These are phyloP conservation scores for Ascochyta rabiei DNA, from an alignment of 2,329 filamentous ascomycete genomes.

Conservation along the genomic window DNA sequence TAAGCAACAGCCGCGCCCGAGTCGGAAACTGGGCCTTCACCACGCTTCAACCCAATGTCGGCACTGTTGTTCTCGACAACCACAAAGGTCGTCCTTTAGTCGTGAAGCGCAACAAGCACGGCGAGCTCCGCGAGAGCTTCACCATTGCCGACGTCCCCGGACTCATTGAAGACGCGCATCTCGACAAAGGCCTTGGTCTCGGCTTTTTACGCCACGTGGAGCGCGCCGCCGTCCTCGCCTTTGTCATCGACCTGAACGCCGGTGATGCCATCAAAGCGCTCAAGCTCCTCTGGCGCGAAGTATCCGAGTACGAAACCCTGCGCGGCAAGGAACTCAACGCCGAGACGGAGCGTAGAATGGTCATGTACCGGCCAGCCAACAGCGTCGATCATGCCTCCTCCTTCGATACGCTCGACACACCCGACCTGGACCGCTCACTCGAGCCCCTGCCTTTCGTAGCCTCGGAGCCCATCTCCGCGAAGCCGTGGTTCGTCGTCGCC, in stretches of 20 bases:
- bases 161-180: conserved; percentile 87
- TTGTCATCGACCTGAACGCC: conserved; percentile 84
- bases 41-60: conserved; percentile 91
- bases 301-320: conserved; percentile 83
- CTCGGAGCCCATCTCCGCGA: conserved; percentile 79
- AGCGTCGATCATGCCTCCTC: conserved; percentile 20
- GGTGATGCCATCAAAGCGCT: conserved; percentile 81
- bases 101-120: conserved; percentile 53
- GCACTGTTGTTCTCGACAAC: conserved; percentile 91
- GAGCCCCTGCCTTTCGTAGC: conserved; percentile 54
- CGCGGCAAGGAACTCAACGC: conserved; percentile 74
- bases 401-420: conserved; percentile 27
- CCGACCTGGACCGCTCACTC: conserved; percentile 31
- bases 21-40: conserved; percentile 98
- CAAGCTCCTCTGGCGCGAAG: conserved; percentile 85
- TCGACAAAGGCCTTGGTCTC: conserved; percentile 88
- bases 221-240: conserved; percentile 88
- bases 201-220: conserved; percentile 95
- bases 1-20: conserved; percentile 87
- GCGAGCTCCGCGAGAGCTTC: conserved; percentile 74
- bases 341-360: conserved; percentile 66
- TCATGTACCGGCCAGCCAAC: conserved; percentile 55
- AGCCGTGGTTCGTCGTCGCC: conserved; percentile 95
- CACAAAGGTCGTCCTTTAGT: conserved; percentile 74
- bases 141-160: conserved; percentile 96